Conservation (phyloP, 2,329 filamentous ascomycete genomes). For the Hypoxylon rubiginosum region DNA sequence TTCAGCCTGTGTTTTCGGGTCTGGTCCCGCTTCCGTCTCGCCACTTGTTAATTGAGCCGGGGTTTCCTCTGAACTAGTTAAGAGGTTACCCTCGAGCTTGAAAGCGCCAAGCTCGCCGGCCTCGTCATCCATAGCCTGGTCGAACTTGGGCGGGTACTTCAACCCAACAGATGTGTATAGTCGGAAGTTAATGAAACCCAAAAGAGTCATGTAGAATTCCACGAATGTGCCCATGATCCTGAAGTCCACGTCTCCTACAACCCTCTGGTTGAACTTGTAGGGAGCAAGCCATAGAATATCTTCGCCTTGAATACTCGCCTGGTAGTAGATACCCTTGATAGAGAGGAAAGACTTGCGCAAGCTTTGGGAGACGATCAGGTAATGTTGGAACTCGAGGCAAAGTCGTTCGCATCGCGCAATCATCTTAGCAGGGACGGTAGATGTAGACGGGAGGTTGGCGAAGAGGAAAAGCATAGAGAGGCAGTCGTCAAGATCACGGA, state of each 20-base stretch:
- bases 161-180: slow-evolving; percentile 92
- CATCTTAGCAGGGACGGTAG: slow-evolving; percentile 92
- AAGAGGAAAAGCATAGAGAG: slow-evolving; percentile 98
- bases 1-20: slow-evolving; percentile 73
- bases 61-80: slow-evolving; percentile 63
- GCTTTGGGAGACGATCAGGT: slow-evolving; percentile 91
- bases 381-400: slow-evolving; percentile 97
- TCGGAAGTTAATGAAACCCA: slow-evolving; percentile 96
- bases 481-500: slow-evolving; percentile 96
- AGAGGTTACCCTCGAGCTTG: slow-evolving; percentile 82
- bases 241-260: slow-evolving; percentile 96
- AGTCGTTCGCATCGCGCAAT: slow-evolving; percentile 94
- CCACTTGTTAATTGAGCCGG: slow-evolving; percentile 66
- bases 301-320: slow-evolving; percentile 96
- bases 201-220: slow-evolving; percentile 96
- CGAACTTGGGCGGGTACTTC: slow-evolving; percentile 96
- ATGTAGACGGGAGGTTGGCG: slow-evolving; percentile 92
- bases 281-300: slow-evolving; percentile 97
- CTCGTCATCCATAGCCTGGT: slow-evolving; percentile 85
- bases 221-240: slow-evolving; percentile 99
- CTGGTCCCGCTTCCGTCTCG: slow-evolving; percentile 66
- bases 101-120: slow-evolving; percentile 93
- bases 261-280: slow-evolving; percentile 96
- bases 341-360: slow-evolving; percentile 96
- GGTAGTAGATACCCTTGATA: slow-evolving; percentile 99